Base-by-base conservation (phyloP, 2,329 filamentous ascomycete genomes). In the Verticillium zaregamsianum region DNA sequence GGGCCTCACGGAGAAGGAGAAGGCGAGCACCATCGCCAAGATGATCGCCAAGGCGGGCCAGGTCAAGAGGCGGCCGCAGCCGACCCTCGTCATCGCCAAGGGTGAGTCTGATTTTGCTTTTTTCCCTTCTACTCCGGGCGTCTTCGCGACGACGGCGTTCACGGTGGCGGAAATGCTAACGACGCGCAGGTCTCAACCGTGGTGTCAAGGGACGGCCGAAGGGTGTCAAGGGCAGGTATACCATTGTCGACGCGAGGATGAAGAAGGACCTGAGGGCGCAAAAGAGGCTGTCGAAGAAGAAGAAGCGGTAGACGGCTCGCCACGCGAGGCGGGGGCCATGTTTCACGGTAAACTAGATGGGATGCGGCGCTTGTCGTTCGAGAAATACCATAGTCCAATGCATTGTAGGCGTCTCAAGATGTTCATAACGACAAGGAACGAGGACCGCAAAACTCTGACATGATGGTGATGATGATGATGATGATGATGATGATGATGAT, bases 211-310 rank as follows among this genome's bases (percentile, higher is more conserved):
- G 93, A 23, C 83, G 94, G 68, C 95, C 95, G 3, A 90, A 87
- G 75, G 95, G 94, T 63, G 92, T 97, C 28, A 97, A 97, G 85
- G 94, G 94, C 40, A 89, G 92, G 68, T 99, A 99, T 76, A 96
- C 96, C 82, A 96, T 99, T 83, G 94, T 99, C 60, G 94, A 98
- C 78, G 81, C 91, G 15, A 85, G 95, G 68, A 87, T 97, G 87
- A 97, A 97, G 87, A 98, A 97, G 88, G 95, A 98, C 81, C 84
- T 95, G 60, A 82, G 93, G 73, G 93, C 90, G 2, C 84, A 94
- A 76, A 97, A 97, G 86, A 86, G 93, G 70, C 72, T 83, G 63
- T 73, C 79, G 31, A 91, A 88, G 79, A 89, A 86, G 80, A 86
- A 86, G 73, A 75, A 77, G 66, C 66, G 61, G 56, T 40, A 17